Percentiles rank a stretch among this genome's conserved stretches.
Evolutionary conservation across 768 basidiomycete species (phyloP).

Genomic region (Podaxis sp.): DNA sequence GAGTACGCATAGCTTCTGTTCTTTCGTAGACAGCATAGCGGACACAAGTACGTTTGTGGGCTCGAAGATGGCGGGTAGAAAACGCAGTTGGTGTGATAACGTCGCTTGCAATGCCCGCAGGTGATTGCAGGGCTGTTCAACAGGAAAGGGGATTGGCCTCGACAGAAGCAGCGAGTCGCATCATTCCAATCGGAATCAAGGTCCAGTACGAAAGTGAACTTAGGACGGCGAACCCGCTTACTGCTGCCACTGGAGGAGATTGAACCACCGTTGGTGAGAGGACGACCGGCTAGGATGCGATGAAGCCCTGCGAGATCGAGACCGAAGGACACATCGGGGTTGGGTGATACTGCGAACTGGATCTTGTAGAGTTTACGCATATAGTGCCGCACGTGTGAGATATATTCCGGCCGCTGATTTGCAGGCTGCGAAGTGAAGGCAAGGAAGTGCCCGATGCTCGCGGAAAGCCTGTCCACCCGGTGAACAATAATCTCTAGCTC

Average conservation of each 20-base stretch:
- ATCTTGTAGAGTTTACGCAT: constrained; percentile 91
- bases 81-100: constrained; percentile 76
- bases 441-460: constrained; percentile 78
- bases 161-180: constrained; percentile 78
- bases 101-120: constrained; percentile 64
- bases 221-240: constrained; percentile 53
- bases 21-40: constrained; percentile 76
- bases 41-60: constrained; percentile 50
- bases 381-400: constrained; percentile 83
- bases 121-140: constrained; percentile 61
- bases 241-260: constrained; percentile 30
- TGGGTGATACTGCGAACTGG: constrained; percentile 85
- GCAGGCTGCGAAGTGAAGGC: constrained; percentile 65
- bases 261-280: constrained; percentile 23
- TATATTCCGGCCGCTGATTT: constrained; percentile 75
- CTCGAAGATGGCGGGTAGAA: constrained; percentile 52
- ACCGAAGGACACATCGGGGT: constrained; percentile 78
- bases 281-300: constrained; percentile 73
- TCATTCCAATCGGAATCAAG: constrained; percentile 72
- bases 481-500: constrained; percentile 80
- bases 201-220: constrained; percentile 77
- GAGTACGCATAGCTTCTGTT: constrained; percentile 70
- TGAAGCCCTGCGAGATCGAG: constrained; percentile 82
- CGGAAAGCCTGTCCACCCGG: constrained; percentile 72
- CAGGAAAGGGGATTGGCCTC: constrained; percentile 63